These are phyloP conservation scores for Tetrahymena elliotti DNA, from an alignment of 73 alveolate species.

Conservation along the genomic window DNA sequence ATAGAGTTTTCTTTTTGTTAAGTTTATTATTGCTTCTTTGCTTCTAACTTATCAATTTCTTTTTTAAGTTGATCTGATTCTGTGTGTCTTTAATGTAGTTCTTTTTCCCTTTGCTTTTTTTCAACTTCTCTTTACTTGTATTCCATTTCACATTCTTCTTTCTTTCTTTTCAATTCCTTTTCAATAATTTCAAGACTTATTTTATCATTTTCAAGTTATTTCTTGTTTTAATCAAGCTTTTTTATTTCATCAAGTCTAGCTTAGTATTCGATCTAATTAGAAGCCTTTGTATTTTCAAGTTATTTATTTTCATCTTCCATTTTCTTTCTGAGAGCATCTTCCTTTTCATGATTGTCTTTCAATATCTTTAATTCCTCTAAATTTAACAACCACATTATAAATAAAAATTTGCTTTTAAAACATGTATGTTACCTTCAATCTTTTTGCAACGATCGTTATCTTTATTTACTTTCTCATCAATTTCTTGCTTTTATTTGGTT, in stretches of 20 bases:
- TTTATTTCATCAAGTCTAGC: conserved; percentile 47
- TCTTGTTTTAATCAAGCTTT: conserved; percentile 51
- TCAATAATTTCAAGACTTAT: conserved; percentile 46
- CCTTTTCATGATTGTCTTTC: conserved; percentile 53
- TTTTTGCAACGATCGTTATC: conserved; percentile 41
- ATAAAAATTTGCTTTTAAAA: conserved; percentile 9
- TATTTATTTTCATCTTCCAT: conserved; percentile 19
- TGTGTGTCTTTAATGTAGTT: conserved; percentile 31
- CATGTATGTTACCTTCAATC: conserved; percentile 7
- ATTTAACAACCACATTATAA: conserved; percentile 2
- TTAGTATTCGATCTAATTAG: conserved; percentile 36
- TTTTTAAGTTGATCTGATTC: conserved; percentile 8
- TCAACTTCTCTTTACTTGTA: conserved; percentile 43
- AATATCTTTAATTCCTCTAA: conserved; percentile 45
- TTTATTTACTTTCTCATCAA: conserved; percentile 45
- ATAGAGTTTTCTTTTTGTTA: conserved; percentile 2
- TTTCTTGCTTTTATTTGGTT: conserved; percentile 49
- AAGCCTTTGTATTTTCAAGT: conserved; percentile 1
- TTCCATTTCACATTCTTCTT: conserved; percentile 13
- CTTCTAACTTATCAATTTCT: conserved; percentile 16
- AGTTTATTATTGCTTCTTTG: conserved; percentile 9
- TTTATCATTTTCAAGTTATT: conserved; percentile 57
- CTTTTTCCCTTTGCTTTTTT: conserved; percentile 39
- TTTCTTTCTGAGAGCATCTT: conserved; percentile 34
- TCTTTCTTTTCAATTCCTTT: conserved; percentile 42